Evolutionary conservation across 768 basidiomycete species (phyloP).

Genomic region (Dioszegia hungarica): DNA sequence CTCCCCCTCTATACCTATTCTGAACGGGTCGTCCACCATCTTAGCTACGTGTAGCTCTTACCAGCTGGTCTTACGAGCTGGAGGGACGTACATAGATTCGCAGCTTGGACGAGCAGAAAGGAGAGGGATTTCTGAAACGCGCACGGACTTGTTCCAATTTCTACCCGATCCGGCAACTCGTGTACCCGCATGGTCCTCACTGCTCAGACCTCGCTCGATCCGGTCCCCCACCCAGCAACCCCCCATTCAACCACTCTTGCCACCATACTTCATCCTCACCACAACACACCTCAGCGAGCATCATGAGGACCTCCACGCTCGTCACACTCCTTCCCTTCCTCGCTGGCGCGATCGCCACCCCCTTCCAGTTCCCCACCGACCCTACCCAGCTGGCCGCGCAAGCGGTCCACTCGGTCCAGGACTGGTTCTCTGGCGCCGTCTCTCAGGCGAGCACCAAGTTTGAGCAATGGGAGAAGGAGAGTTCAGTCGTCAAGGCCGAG

Average conservation of each 20-base stretch:
- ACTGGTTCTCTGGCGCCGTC: constrained; percentile 26
- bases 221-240: too few relatives aligned
- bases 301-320: constrained; percentile 6
- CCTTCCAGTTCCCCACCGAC: constrained; percentile 13
- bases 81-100: neutral
- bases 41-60: neutral
- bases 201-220: too few relatives aligned
- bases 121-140: too few relatives aligned
- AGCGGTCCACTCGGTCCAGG: constrained; percentile 29
- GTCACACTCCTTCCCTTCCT: constrained; percentile 1
- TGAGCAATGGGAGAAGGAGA: constrained; percentile 20
- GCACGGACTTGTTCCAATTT: too few relatives aligned
- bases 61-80: neutral
- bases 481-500: constrained; percentile 17
- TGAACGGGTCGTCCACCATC: neutral
- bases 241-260: neutral
- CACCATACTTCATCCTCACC: neutral
- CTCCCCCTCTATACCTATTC: neutral
- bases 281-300: neutral
- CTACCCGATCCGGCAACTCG: too few relatives aligned
- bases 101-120: too few relatives aligned
- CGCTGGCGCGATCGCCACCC: constrained; percentile 18
- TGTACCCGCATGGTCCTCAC: too few relatives aligned
- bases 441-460: constrained; percentile 14
- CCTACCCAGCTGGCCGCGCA: constrained; percentile 35